Conservation (phyloP, 148 eudicot genomes). For the Camellia lanceoleosa region DNA sequence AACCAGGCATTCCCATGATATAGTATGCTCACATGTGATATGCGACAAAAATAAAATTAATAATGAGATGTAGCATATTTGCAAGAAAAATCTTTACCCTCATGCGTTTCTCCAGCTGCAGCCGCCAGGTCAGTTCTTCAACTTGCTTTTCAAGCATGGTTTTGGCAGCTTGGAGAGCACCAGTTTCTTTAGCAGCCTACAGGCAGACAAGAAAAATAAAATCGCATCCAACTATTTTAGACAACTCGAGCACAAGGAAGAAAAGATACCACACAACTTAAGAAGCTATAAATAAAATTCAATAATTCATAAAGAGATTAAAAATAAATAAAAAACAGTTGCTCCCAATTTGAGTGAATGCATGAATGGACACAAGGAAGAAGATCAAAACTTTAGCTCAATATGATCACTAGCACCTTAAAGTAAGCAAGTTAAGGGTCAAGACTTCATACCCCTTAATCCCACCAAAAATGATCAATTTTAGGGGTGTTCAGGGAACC, state of each 20-base stretch:
- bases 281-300: not conserved
- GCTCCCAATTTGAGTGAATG: not conserved
- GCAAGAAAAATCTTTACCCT: slow-evolving; percentile 43
- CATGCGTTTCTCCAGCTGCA: slow-evolving; percentile 70
- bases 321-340: not conserved
- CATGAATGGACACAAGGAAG: not conserved
- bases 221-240: not conserved
- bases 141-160: slow-evolving; percentile 74
- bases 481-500: too few species aligned
- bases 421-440: not conserved
- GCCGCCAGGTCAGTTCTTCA: slow-evolving; percentile 58
- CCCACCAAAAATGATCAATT: not conserved
- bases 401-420: not conserved
- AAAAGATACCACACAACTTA: not conserved
- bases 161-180: slow-evolving; percentile 83
- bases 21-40: not conserved
- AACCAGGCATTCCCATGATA: too few species aligned
- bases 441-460: not conserved
- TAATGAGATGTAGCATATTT: not conserved
- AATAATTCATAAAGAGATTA: not conserved
- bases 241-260: not conserved
- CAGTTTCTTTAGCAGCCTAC: slow-evolving; percentile 86
- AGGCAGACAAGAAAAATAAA: slow-evolving; percentile 11
- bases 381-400: slow-evolving; percentile 1
- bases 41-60: not conserved